Evolutionary conservation across 2,329 filamentous ascomycete species (phyloP), one percentile per base, ranked within the genome.

Genomic region (Microdochium nivale): DNA sequence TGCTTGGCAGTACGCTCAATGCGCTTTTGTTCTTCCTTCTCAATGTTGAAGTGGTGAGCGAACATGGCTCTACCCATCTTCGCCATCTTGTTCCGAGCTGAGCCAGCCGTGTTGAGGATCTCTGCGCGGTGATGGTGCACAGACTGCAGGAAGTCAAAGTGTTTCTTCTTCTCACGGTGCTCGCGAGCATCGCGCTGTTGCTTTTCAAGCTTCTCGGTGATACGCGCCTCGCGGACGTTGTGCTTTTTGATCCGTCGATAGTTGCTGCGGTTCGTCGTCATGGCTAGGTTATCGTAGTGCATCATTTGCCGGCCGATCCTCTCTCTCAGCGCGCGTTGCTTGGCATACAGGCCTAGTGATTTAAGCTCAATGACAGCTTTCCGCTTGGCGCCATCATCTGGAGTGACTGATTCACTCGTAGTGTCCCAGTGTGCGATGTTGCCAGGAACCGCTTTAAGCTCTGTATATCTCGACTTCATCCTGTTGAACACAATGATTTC

Each of bases 201-300:
- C 74, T 97, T 97, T 80, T 99, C 94, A 2, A 99, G 83, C 71
- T 96, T 99, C 79, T 99, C 94, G 0, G 94, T 99, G 58, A 99
- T 95, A 52, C 92, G 87, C 52, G 94, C 94, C 71, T 99, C 94
- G 33, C 92, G 86, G 49, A 97, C 79, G 49, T 87, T 95, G 69
- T 96, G 92, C 75, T 96, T 97, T 85, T 99, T 99, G 76, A 94
- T 87, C 49, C 94, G 86, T 33, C 94, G 87, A 68, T 96, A 96
- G 62, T 86, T 81, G 50, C 88, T 86, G 49, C 94, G 85, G 65
- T 99, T 99, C 1, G 91, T 92, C 1, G 92, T 96, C 88, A 96
- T 96, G 46, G 91, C 92, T 25, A 97, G 81, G 61, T 96, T 97
- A 64, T 97, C 91, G 54, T 92, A 95, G 63, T 95, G 86, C 66